Conservation (phyloP, 208 protist genomes). For the Leishmania amazonensis region DNA sequence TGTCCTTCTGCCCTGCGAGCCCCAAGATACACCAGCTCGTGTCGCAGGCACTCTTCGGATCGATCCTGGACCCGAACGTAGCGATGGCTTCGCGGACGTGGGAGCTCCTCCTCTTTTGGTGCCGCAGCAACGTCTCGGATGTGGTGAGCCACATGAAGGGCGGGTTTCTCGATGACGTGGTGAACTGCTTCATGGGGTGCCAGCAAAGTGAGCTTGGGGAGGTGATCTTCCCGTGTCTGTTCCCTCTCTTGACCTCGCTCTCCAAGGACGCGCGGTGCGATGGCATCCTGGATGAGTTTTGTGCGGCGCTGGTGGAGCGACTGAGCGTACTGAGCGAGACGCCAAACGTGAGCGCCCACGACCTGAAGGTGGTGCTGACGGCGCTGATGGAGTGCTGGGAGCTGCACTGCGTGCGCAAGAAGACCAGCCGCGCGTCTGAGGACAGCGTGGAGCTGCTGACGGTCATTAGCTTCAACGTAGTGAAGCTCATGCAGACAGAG, state of each 20-base stretch:
- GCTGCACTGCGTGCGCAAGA: conserved; percentile 79
- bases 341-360: conserved; percentile 59
- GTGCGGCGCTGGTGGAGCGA: conserved; percentile 76
- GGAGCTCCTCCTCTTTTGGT: conserved; percentile 88
- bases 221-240: conserved; percentile 79
- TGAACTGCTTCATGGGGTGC: conserved; percentile 80
- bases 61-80: conserved; percentile 51
- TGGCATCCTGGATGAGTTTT: conserved; percentile 78
- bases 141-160: conserved; percentile 59
- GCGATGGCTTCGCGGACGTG: conserved; percentile 64
- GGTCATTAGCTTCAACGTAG: conserved; percentile 55
- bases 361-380: conserved; percentile 62
- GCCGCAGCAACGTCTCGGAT: conserved; percentile 40
- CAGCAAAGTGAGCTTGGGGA: conserved; percentile 53
- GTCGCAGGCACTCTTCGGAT: conserved; percentile 49
- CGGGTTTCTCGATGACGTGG: conserved; percentile 71
- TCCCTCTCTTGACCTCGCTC: conserved; percentile 78
- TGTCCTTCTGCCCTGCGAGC: conserved; percentile 59
- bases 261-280: conserved; percentile 67
- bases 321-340: conserved; percentile 48
- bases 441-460: conserved; percentile 77
- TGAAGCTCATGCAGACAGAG: conserved; percentile 30
- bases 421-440: conserved; percentile 28
- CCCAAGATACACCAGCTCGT: conserved; percentile 59
- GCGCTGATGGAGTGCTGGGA: conserved; percentile 82